Evolutionary conservation across 768 basidiomycete genomes (phyloP).

Genomic region (Suillus hirtellus): DNA sequence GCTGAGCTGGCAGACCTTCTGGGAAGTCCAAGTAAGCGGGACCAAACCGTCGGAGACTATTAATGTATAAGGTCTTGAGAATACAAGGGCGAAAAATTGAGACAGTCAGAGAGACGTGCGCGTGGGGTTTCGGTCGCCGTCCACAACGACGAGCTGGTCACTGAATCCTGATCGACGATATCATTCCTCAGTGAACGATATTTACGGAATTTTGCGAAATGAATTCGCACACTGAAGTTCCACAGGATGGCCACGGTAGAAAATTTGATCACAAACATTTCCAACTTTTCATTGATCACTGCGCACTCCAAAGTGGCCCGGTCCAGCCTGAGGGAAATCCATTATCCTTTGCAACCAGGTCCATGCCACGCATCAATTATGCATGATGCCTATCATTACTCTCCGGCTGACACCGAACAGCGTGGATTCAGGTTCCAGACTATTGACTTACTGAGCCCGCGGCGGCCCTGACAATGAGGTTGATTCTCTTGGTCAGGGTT

Average conservation of each 20-base stretch:
- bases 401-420: not conserved
- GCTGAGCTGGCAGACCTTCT: slow-evolving; percentile 12
- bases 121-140: not conserved
- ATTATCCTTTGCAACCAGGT: not conserved
- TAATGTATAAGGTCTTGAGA: slow-evolving; percentile 16
- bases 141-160: not conserved
- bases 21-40: slow-evolving; percentile 5
- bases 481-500: not conserved
- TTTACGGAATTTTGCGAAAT: slow-evolving; percentile 1
- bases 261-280: no score
- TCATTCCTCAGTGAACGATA: not conserved
- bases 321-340: not conserved
- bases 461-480: not conserved
- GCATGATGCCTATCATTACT: not conserved
- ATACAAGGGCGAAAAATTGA: not conserved
- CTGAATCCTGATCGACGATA: not conserved
- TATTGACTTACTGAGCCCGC: not conserved
- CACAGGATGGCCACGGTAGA: not conserved
- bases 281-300: no score
- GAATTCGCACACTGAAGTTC: not conserved
- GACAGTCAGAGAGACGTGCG: not conserved
- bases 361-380: not conserved
- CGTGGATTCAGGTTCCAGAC: not conserved
- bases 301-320: no score
- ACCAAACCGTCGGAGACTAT: slow-evolving; percentile 15